phyloP scores from a whole-genome alignment of 2,329 filamentous ascomycete genomes.

The Clonostachys byssicola region DNA sequence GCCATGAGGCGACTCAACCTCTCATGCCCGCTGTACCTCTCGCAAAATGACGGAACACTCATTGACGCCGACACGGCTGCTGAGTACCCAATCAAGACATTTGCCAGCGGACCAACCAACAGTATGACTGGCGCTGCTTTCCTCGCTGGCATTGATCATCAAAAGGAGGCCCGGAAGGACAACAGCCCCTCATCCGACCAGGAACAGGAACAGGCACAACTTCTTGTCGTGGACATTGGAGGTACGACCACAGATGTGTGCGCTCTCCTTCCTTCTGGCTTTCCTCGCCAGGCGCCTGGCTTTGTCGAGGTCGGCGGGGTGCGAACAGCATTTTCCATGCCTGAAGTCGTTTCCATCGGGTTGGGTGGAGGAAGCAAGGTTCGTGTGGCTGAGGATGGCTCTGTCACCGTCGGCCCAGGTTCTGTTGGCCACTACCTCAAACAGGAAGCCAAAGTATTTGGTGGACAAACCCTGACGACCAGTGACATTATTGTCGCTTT shows the following conservation, averaged over 20 bases:
- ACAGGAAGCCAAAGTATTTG: conserved; percentile 44
- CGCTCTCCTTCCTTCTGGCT: conserved; percentile 51
- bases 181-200: neutral
- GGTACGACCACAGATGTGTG: conserved; percentile 60
- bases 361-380: conserved; percentile 47
- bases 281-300: conserved; percentile 54
- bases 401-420: conserved; percentile 46
- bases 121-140: conserved; percentile 50
- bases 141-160: conserved; percentile 36
- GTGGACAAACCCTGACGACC: conserved; percentile 46
- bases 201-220: conserved; percentile 7
- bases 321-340: conserved; percentile 53
- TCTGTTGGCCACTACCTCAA: conserved; percentile 49
- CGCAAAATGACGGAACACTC: conserved; percentile 49
- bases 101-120: conserved; percentile 50
- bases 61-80: conserved; percentile 41
- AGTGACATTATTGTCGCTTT: conserved; percentile 43
- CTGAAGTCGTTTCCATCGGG: conserved; percentile 51
- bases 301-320: conserved; percentile 56
- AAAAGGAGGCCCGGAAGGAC: neutral
- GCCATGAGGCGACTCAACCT: conserved; percentile 37
- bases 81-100: conserved; percentile 45
- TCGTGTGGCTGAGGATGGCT: conserved; percentile 13
- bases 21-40: conserved; percentile 39
- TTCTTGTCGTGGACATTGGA: conserved; percentile 53